Conservation (phyloP, 192 early-diverging fungal genomes). For the Podila clonocystis region DNA sequence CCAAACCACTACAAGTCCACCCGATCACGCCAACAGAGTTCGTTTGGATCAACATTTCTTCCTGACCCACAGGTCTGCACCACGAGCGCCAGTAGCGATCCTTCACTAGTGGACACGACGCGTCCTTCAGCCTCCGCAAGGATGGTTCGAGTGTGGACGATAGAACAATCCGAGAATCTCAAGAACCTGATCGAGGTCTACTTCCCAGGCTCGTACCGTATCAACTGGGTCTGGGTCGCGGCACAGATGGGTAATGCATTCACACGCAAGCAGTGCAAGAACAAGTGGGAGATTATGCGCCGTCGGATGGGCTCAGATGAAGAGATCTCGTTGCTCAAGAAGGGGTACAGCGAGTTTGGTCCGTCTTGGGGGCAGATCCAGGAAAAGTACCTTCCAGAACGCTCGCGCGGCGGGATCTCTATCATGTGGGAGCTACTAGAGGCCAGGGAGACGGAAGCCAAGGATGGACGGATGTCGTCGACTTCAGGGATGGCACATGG, state of each 20-base stretch:
- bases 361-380: conserved; percentile 50
- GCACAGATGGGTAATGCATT: conserved; percentile 46
- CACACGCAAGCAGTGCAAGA: conserved; percentile 49
- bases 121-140: conserved; percentile 8
- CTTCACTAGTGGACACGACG: not conserved
- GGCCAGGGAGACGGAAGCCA: conserved; percentile 10
- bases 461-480: not conserved
- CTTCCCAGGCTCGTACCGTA: conserved; percentile 44
- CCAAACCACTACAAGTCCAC: not conserved
- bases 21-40: not conserved
- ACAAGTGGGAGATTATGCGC: conserved; percentile 52
- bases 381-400: conserved; percentile 44
- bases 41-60: too few relatives aligned
- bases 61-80: too few relatives aligned
- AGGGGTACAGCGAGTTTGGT: conserved; percentile 40
- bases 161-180: conserved; percentile 37
- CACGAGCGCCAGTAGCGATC: not conserved
- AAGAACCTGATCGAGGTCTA: conserved; percentile 43
- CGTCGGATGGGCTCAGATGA: conserved; percentile 39
- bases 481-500: too few relatives aligned
- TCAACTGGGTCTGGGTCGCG: conserved; percentile 51
- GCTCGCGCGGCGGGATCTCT: conserved; percentile 33
- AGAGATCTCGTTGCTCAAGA: conserved; percentile 28
- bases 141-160: conserved; percentile 46
- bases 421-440: conserved; percentile 48